phyloP scores from a whole-genome alignment of 805 yeast genomes.

The Tetrapisispora phaffii region DNA sequence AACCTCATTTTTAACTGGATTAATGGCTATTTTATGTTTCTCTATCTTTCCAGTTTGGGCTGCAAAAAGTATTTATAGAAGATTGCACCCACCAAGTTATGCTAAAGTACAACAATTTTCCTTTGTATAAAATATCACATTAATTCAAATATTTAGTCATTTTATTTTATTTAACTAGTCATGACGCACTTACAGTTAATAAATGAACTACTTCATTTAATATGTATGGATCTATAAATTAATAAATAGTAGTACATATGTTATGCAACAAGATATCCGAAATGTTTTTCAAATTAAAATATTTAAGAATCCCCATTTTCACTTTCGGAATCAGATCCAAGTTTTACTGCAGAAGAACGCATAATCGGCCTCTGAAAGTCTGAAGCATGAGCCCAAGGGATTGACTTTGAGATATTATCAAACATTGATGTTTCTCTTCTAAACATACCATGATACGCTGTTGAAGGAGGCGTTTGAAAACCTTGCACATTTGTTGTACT shows the following conservation, averaged over 20 bases:
- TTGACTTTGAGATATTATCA: slow-evolving; percentile 31
- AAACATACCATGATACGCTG: slow-evolving; percentile 16
- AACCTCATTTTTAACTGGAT: slow-evolving; percentile 59
- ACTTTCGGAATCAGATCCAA: slow-evolving; percentile 13
- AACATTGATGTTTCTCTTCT: slow-evolving; percentile 22
- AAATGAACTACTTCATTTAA: no score
- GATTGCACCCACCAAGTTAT: slow-evolving; percentile 84
- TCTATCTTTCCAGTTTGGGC: slow-evolving; percentile 88
- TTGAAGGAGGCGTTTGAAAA: slow-evolving; percentile 13
- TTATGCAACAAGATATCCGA: not conserved
- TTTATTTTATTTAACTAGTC: no score
- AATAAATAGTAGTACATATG: slow-evolving; percentile 5
- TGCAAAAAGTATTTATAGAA: slow-evolving; percentile 62
- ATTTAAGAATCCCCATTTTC: slow-evolving; percentile 7
- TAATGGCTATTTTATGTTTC: slow-evolving; percentile 49
- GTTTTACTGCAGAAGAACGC: slow-evolving; percentile 15
- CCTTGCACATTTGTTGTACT: not conserved
- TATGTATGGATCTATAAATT: no score
- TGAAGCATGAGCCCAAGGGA: slow-evolving; percentile 70
- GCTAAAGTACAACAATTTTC: slow-evolving; percentile 81
- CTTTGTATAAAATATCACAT: slow-evolving; percentile 24
- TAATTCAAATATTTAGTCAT: not conserved
- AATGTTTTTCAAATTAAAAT: not conserved
- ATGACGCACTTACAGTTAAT: no score
- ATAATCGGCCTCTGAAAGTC: slow-evolving; percentile 64